phyloP scores from a whole-genome alignment of 2,329 filamentous ascomycete genomes.

The Myriangium duriaei region DNA sequence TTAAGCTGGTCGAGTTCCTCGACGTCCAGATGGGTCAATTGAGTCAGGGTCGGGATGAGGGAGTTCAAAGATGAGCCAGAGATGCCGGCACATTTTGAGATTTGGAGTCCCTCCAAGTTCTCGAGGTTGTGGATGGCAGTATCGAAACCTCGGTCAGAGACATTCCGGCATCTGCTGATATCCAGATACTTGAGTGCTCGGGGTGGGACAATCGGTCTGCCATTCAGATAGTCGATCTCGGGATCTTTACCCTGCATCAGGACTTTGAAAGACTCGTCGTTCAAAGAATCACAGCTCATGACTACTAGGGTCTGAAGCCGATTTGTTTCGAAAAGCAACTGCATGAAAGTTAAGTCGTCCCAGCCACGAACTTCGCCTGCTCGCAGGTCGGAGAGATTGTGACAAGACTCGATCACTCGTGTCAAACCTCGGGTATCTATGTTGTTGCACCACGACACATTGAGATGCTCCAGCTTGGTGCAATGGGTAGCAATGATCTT shows the following conservation, averaged over 20 bases:
- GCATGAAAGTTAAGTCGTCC: constrained; percentile 58
- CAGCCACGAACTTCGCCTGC: constrained; percentile 75
- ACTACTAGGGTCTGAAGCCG: constrained; percentile 71
- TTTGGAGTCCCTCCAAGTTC: constrained; percentile 66
- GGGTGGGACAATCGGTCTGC: constrained; percentile 60
- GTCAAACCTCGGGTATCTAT: constrained; percentile 67
- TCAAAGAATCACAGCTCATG: constrained; percentile 66
- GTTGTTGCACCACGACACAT: constrained; percentile 86
- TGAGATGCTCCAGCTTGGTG: constrained; percentile 67
- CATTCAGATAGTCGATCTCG: constrained; percentile 69
- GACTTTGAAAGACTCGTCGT: constrained; percentile 57
- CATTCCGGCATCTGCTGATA: constrained; percentile 60
- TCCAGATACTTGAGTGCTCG: constrained; percentile 75
- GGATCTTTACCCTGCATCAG: constrained; percentile 67
- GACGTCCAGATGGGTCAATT: constrained; percentile 74
- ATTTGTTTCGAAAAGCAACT: constrained; percentile 66
- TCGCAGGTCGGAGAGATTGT: constrained; percentile 62
- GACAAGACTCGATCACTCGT: constrained; percentile 60
- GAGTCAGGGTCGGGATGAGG: constrained; percentile 61
- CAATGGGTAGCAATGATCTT: constrained; percentile 75
- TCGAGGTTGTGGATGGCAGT: constrained; percentile 63
- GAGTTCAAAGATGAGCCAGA: constrained; percentile 60
- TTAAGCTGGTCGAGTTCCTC: constrained; percentile 73
- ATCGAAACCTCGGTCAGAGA: constrained; percentile 63
- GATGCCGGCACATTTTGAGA: constrained; percentile 64